These are phyloP conservation scores for Alectoria sarmentosa DNA, from an alignment of 495 filamentous ascomycete genomes.

Conservation along the genomic window DNA sequence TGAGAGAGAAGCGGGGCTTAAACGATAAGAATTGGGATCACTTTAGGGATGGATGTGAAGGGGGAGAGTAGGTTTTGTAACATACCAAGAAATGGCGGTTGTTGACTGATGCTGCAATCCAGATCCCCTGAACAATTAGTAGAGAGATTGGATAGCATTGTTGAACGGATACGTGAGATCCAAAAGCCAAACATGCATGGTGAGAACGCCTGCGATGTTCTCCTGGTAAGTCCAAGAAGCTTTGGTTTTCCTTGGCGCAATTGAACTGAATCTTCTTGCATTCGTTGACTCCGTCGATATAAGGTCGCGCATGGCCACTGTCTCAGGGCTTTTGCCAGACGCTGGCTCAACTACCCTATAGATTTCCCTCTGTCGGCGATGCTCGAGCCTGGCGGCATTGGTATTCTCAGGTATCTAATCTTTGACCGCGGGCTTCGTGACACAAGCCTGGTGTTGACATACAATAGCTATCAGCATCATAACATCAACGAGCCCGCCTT, in stretches of 20 bases:
- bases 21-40: slow-evolving; percentile 58
- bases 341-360: slow-evolving; percentile 63
- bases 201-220: slow-evolving; percentile 44
- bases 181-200: slow-evolving; percentile 42
- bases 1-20: slow-evolving; percentile 52
- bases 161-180: slow-evolving; percentile 54
- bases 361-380: slow-evolving; percentile 59
- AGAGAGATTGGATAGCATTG: slow-evolving; percentile 57
- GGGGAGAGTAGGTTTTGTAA: slow-evolving; percentile 35
- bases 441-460: background rate
- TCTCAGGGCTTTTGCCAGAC: slow-evolving; percentile 68
- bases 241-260: background rate
- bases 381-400: slow-evolving; percentile 70
- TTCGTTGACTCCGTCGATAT: background rate
- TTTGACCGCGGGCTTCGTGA: background rate
- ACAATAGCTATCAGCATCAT: slow-evolving; percentile 33
- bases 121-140: slow-evolving; percentile 48
- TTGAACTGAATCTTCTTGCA: background rate
- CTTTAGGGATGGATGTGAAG: slow-evolving; percentile 72
- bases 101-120: background rate
- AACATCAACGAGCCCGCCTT: slow-evolving; percentile 35
- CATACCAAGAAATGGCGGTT: background rate
- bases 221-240: slow-evolving; percentile 31
- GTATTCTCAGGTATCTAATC: slow-evolving; percentile 47
- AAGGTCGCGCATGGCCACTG: slow-evolving; percentile 68